Evolutionary conservation across 2,329 filamentous ascomycete genomes (phyloP).

Genomic region (Drechslerella stenobrocha): DNA sequence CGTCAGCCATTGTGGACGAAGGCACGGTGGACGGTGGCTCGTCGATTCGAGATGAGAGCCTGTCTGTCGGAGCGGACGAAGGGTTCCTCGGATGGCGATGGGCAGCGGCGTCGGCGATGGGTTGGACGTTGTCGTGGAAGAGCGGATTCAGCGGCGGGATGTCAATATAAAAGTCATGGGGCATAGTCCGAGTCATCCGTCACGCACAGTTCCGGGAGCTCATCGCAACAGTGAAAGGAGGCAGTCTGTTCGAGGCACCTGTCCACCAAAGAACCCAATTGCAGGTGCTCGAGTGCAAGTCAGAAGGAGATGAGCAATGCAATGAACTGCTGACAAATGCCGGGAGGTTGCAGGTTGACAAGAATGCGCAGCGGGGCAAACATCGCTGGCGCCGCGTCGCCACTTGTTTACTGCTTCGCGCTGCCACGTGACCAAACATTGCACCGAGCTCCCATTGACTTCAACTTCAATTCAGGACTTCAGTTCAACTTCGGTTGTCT

Average conservation of each 20-base stretch:
- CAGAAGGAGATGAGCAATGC: constrained; percentile 5
- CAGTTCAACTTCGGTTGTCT: too few species aligned
- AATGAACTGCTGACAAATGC: constrained; percentile 41
- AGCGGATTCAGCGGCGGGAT: constrained; percentile 41
- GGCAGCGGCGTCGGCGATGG: constrained; percentile 9
- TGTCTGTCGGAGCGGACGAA: constrained; percentile 38
- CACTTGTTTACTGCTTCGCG: constrained; percentile 30
- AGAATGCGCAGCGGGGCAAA: constrained; percentile 2
- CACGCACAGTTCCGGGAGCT: constrained; percentile 8
- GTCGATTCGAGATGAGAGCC: constrained; percentile 33
- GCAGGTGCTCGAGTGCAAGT: background rate
- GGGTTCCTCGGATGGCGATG: constrained; percentile 13
- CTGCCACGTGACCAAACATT: constrained; percentile 29
- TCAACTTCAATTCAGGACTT: too few species aligned
- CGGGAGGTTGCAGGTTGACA: background rate
- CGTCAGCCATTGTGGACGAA: constrained; percentile 54
- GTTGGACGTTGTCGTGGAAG: constrained; percentile 26
- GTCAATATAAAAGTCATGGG: constrained; percentile 49
- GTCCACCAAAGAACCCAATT: too few species aligned
- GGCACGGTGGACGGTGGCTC: constrained; percentile 34
- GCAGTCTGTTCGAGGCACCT: constrained; percentile 5
- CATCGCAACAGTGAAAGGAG: constrained; percentile 9
- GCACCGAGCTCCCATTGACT: background rate
- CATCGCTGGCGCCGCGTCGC: constrained; percentile 14
- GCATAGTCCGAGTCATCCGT: constrained; percentile 35